Percentiles rank a stretch among this genome's conserved stretches.
Conservation (phyloP, 2,329 filamentous ascomycete species). For the Epichloe glyceriae region DNA sequence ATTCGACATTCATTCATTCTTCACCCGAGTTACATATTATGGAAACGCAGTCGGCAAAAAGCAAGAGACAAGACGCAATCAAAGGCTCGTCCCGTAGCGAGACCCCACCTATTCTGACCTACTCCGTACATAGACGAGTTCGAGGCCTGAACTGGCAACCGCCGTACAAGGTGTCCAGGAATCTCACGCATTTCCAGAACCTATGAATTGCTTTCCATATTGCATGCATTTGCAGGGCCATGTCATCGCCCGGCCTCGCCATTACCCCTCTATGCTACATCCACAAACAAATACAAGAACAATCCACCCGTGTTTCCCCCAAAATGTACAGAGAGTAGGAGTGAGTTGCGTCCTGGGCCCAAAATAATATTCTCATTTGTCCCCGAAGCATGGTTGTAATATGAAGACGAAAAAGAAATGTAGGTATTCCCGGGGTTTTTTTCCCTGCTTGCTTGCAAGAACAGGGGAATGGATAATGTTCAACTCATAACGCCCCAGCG, state of each 20-base stretch:
- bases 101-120: no score
- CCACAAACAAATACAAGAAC: neutral
- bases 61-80: neutral
- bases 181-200: no score
- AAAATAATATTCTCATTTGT: neutral
- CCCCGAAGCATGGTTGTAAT: neutral
- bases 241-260: neutral
- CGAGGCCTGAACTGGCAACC: neutral
- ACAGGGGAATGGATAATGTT: neutral
- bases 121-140: no score
- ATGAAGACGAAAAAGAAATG: no score
- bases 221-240: neutral
- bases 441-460: no score
- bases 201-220: neutral
- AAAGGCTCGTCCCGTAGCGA: neutral
- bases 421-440: no score
- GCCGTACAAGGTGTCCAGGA: neutral
- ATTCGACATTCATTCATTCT: neutral
- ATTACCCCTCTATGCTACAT: neutral
- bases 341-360: neutral
- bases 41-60: neutral
- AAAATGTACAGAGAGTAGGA: slow-evolving; percentile 4
- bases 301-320: neutral
- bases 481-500: neutral
- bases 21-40: neutral